Conservation (phyloP, 805 yeast species). For the Saccharomycopsis sp. region DNA sequence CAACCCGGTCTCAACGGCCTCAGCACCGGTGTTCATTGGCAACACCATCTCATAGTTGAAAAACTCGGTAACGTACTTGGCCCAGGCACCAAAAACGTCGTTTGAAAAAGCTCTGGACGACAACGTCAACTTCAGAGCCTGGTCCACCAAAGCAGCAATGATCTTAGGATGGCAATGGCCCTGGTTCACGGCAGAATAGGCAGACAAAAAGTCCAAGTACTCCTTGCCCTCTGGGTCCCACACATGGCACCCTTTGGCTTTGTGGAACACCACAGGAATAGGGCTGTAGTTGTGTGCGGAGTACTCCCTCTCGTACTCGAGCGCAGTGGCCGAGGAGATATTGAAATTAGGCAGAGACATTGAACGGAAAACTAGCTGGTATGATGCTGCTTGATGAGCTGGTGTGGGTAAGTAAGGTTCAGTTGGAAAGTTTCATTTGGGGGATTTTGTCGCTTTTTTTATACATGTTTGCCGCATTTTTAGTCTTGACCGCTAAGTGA, state of each 20-base stretch:
- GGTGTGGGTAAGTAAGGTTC: neutral
- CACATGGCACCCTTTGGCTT: slow-evolving; percentile 83
- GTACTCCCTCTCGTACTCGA: slow-evolving; percentile 61
- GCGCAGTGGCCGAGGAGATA: slow-evolving; percentile 57
- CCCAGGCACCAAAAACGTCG: slow-evolving; percentile 77
- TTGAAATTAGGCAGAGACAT: slow-evolving; percentile 30
- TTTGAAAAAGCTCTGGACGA: slow-evolving; percentile 90
- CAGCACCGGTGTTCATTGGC: slow-evolving; percentile 99
- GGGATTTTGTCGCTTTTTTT: neutral
- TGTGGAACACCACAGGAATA: slow-evolving; percentile 84
- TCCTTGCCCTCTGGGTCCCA: slow-evolving; percentile 98
- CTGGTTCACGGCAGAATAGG: slow-evolving; percentile 95
- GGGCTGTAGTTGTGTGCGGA: slow-evolving; percentile 98
- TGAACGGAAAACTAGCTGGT: neutral
- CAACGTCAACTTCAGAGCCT: slow-evolving; percentile 74
- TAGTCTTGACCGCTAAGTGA: slow-evolving; percentile 16
- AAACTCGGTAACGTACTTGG: slow-evolving; percentile 80
- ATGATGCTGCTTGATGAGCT: neutral
- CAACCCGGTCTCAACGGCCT: slow-evolving; percentile 93
- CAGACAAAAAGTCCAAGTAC: slow-evolving; percentile 85
- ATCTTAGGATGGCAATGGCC: slow-evolving; percentile 97
- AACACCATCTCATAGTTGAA: slow-evolving; percentile 87
- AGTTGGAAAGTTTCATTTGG: neutral
- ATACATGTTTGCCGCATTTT: neutral
- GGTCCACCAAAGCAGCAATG: slow-evolving; percentile 73